Percentiles rank a stretch among this genome's conserved stretches.
Conservation (phyloP, 192 early-diverging fungal genomes). For the Coemansia sp. region DNA sequence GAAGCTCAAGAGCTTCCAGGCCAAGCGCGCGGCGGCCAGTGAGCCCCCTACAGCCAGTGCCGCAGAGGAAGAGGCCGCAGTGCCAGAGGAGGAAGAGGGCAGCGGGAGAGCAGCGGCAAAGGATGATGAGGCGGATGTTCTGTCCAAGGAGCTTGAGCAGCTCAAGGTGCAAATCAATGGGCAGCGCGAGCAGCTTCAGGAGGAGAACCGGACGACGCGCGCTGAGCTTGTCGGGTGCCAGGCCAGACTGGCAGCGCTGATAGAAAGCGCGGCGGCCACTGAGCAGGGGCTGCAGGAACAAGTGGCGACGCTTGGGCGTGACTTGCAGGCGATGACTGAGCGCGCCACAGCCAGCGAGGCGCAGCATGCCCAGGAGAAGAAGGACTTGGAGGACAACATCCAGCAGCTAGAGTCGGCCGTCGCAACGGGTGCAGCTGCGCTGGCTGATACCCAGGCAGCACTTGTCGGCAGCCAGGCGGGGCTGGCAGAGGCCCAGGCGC, state of each 20-base stretch:
- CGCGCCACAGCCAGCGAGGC: conserved; percentile 17
- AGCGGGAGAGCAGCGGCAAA: not conserved
- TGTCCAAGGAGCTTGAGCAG: conserved; percentile 42
- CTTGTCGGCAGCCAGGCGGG: conserved; percentile 4
- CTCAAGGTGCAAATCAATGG: conserved; percentile 43
- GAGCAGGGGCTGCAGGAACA: conserved; percentile 13
- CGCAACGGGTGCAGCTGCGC: not conserved
- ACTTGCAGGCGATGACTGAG: conserved; percentile 15
- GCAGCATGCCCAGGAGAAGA: conserved; percentile 8
- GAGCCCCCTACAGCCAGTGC: not conserved
- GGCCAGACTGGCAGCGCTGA: conserved; percentile 5
- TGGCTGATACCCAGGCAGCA: not conserved
- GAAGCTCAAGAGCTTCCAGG: conserved; percentile 52
- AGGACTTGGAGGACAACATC: conserved; percentile 2
- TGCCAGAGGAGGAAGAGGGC: conserved; percentile 3
- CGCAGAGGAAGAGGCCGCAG: not conserved
- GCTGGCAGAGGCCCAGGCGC: conserved; percentile 15
- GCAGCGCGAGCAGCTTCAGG: conserved; percentile 43
- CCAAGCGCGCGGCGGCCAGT: conserved; percentile 42
- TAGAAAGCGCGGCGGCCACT: conserved; percentile 8
- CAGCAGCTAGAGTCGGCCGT: conserved; percentile 6
- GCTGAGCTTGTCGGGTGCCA: conserved; percentile 26
- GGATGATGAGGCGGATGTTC: conserved; percentile 33
- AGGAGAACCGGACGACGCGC: conserved; percentile 31
- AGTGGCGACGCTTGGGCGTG: conserved; percentile 6